Percentiles rank a stretch among this genome's conserved stretches.
These are phyloP conservation scores for Picea abies DNA, from an alignment of 83 land plant species.

Conservation along the genomic window DNA sequence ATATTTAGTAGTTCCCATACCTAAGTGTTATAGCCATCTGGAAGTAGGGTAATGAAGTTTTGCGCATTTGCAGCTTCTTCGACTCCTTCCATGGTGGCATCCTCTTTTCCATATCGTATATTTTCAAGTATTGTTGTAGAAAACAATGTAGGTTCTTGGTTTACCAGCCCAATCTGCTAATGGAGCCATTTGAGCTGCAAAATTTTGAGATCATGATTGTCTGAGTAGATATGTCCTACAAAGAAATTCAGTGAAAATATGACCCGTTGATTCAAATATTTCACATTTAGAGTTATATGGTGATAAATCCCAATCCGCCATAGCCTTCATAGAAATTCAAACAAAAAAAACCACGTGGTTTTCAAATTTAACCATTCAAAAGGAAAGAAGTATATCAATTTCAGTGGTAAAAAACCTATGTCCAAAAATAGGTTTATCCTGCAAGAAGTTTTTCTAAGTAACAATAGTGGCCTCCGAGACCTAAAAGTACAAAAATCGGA, in stretches of 20 bases:
- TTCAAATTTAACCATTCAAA: background rate
- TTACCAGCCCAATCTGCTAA: conserved; percentile 90
- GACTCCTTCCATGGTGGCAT: conserved; percentile 80
- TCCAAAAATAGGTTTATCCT: too few species aligned
- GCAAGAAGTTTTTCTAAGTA: too few species aligned
- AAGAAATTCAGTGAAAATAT: background rate
- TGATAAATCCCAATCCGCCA: background rate
- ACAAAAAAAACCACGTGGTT: background rate
- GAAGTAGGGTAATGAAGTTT: conserved; percentile 79
- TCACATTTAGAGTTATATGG: background rate
- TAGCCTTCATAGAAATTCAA: background rate
- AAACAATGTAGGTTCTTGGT: conserved; percentile 96
- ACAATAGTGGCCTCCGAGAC: background rate
- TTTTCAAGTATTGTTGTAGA: conserved; percentile 96
- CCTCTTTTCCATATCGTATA: conserved; percentile 91
- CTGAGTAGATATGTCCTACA: conserved; percentile 80
- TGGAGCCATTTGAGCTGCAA: conserved; percentile 89
- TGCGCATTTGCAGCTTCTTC: conserved; percentile 97
- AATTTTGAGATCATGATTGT: conserved; percentile 78
- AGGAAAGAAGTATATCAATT: too few species aligned
- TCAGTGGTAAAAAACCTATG: too few species aligned
- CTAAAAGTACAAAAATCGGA: background rate
- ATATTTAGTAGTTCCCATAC: conserved; percentile 21
- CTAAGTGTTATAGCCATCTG: conserved; percentile 92
- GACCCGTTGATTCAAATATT: too few species aligned